phyloP scores from a whole-genome alignment of 495 filamentous ascomycete species.

The Astrothelium macrocarpum region DNA sequence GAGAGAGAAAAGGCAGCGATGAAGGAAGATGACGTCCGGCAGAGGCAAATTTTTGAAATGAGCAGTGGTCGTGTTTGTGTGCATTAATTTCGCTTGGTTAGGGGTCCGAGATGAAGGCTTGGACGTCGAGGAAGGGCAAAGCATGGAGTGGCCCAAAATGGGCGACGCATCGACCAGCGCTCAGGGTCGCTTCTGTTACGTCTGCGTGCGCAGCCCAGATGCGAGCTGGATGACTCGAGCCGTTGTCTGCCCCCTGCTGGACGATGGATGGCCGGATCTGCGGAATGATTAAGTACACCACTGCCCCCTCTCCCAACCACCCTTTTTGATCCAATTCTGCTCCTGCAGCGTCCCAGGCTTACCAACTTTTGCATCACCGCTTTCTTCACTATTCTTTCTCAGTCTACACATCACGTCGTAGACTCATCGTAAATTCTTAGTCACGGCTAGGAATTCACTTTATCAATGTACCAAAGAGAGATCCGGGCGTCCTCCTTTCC shows the following conservation, averaged over 20 bases:
- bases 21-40: background rate
- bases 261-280: background rate
- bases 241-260: background rate
- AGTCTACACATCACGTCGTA: background rate
- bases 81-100: slow-evolving; percentile 1
- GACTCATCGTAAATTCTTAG: background rate
- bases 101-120: background rate
- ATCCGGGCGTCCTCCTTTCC: slow-evolving; percentile 2
- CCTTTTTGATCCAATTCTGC: slow-evolving; percentile 2
- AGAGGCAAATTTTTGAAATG: background rate
- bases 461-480: slow-evolving; percentile 5
- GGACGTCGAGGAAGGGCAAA: background rate
- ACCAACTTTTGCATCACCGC: background rate
- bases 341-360: background rate
- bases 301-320: background rate
- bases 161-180: background rate
- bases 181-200: slow-evolving; percentile 3
- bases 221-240: background rate
- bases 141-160: background rate
- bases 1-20: background rate
- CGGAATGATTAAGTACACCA: slow-evolving; percentile 1
- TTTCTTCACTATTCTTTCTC: background rate
- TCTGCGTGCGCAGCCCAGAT: background rate
- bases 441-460: slow-evolving; percentile 4
- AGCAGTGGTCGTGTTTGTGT: background rate